Conservation (phyloP, 176 grass and related monocot genomes). For the Tillandsia leiboldiana region DNA sequence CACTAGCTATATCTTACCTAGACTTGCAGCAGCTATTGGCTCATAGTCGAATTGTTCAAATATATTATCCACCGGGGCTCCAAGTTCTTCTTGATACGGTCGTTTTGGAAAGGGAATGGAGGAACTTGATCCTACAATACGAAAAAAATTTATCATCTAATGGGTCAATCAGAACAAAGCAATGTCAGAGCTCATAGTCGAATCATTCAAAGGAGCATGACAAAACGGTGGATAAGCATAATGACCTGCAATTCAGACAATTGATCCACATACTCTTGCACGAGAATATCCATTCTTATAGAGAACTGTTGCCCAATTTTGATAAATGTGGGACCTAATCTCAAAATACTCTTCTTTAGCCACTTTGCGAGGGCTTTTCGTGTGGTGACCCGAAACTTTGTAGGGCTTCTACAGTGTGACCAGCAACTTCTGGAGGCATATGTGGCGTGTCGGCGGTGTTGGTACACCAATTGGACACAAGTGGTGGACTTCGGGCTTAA, state of each 20-base stretch:
- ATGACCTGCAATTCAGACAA: slow-evolving; percentile 87
- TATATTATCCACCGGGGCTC: slow-evolving; percentile 54
- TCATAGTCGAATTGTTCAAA: slow-evolving; percentile 96
- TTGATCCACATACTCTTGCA: slow-evolving; percentile 94
- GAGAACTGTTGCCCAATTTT: slow-evolving; percentile 98
- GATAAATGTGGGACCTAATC: slow-evolving; percentile 95
- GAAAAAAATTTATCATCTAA: background rate
- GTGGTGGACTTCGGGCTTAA: too few species aligned
- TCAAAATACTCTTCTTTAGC: slow-evolving; percentile 96
- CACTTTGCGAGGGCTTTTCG: slow-evolving; percentile 83
- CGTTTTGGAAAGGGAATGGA: slow-evolving; percentile 79
- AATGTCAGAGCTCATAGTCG: background rate
- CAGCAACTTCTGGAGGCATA: too few species aligned
- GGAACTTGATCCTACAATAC: slow-evolving; percentile 85
- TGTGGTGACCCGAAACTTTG: too few species aligned
- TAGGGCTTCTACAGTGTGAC: too few species aligned
- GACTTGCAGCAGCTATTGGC: slow-evolving; percentile 98
- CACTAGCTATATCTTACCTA: slow-evolving; percentile 39
- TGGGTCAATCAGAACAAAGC: background rate
- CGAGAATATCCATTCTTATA: slow-evolving; percentile 93
- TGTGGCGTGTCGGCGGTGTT: too few species aligned
- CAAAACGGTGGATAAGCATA: slow-evolving; percentile 13
- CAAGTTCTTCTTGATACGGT: slow-evolving; percentile 85
- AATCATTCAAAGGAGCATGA: background rate
- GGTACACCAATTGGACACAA: too few species aligned